A percentile compares a stretch with the other conserved stretches of the same genome.
Conservation (phyloP, 2,329 filamentous ascomycete genomes). For the Xylariaceae sp. region DNA sequence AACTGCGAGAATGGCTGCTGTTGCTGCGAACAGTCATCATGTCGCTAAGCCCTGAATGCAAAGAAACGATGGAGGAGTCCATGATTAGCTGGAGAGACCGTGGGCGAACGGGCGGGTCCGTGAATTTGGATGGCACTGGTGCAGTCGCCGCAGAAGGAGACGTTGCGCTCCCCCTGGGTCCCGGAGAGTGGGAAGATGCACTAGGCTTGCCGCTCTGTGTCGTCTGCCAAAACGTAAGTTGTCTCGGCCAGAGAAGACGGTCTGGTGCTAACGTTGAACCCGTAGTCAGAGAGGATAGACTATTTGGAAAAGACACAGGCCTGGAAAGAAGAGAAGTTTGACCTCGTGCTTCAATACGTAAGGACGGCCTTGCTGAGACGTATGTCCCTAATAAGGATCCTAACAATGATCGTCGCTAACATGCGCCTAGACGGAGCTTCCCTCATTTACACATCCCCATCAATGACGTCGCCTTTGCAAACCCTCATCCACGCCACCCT, state of each 20-base stretch:
- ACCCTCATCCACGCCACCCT: constrained; percentile 83
- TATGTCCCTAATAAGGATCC: constrained; percentile 46
- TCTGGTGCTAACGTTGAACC: constrained; percentile 19
- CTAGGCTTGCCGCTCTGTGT: constrained; percentile 86
- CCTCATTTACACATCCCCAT: constrained; percentile 81
- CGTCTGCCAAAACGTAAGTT: constrained; percentile 87
- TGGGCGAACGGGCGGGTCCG: constrained; percentile 65
- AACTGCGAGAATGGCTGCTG: constrained; percentile 87
- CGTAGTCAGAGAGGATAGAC: constrained; percentile 84
- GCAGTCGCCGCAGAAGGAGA: constrained; percentile 66
- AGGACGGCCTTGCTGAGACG: constrained; percentile 86
- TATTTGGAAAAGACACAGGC: constrained; percentile 83
- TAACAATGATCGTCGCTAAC: constrained; percentile 4
- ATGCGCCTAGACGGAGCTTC: constrained; percentile 71
- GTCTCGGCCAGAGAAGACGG: constrained; percentile 19
- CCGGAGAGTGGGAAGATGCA: constrained; percentile 91
- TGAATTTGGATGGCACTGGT: constrained; percentile 63
- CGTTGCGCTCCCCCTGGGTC: constrained; percentile 75
- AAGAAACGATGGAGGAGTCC: constrained; percentile 82
- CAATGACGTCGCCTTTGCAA: constrained; percentile 74
- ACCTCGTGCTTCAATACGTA: constrained; percentile 91
- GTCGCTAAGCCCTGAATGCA: constrained; percentile 74
- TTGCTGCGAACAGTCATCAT: constrained; percentile 77
- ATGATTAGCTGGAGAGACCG: constrained; percentile 80
- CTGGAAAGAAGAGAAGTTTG: constrained; percentile 97